These are phyloP conservation scores for Sugiyamaella pinicola DNA, from an alignment of 1,139 yeast genomes.

Conservation along the genomic window DNA sequence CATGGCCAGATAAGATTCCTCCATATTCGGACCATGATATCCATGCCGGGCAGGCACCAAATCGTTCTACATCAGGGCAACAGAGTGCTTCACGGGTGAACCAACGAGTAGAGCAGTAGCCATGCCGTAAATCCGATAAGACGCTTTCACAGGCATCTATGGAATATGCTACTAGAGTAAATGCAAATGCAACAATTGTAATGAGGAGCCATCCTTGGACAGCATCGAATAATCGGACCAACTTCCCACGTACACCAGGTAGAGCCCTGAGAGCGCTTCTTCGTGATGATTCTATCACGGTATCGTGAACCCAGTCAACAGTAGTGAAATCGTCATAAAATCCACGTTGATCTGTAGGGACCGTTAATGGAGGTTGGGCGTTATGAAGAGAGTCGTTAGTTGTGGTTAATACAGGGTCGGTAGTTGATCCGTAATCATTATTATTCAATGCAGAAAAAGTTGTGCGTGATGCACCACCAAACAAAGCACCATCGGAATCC, in stretches of 20 bases:
- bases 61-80: slow-evolving; percentile 38
- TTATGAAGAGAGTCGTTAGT: not conserved
- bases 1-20: slow-evolving; percentile 14
- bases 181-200: slow-evolving; percentile 51
- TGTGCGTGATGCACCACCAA: slow-evolving; percentile 1
- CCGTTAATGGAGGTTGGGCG: not conserved
- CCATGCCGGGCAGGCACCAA: slow-evolving; percentile 48
- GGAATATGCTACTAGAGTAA: slow-evolving; percentile 55
- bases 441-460: not conserved
- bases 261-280: slow-evolving; percentile 46
- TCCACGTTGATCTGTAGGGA: slow-evolving; percentile 12
- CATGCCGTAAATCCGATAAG: slow-evolving; percentile 57
- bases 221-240: slow-evolving; percentile 40
- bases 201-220: slow-evolving; percentile 56
- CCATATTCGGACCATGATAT: slow-evolving; percentile 49
- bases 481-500: slow-evolving; percentile 3
- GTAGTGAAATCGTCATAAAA: slow-evolving; percentile 65
- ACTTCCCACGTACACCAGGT: slow-evolving; percentile 43
- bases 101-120: slow-evolving; percentile 56
- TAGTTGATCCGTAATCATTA: slow-evolving; percentile 6
- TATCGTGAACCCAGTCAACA: slow-evolving; percentile 67
- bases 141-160: slow-evolving; percentile 56
- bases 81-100: slow-evolving; percentile 52
- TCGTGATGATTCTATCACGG: slow-evolving; percentile 51
- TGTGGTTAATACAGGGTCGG: not conserved